Conservation (phyloP, 2,329 filamentous ascomycete species). For the Ophiosphaerella korrae region DNA sequence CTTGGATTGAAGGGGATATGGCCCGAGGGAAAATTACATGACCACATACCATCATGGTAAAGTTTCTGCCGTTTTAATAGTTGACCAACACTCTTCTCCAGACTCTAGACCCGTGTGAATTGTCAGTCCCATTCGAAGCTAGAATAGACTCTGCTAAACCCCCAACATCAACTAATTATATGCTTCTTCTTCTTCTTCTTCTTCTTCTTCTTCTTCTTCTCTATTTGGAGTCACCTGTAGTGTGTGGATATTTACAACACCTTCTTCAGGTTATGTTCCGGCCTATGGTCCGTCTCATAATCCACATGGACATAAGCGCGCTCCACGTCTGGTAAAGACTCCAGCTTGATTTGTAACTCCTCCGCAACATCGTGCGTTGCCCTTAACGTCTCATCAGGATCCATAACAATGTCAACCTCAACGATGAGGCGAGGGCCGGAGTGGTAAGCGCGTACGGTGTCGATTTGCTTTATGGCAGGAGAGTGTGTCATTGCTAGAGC, state of each 20-base stretch:
- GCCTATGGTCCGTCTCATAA: conserved; percentile 94
- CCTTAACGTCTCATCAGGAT: conserved; percentile 70
- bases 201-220: too few relatives aligned
- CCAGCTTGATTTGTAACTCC: conserved; percentile 90
- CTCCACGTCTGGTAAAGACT: conserved; percentile 89
- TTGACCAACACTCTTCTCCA: too few relatives aligned
- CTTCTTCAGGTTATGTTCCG: conserved; percentile 76
- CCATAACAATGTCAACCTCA: conserved; percentile 96
- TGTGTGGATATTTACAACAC: conserved; percentile 53
- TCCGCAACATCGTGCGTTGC: conserved; percentile 93
- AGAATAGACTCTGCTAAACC: too few relatives aligned
- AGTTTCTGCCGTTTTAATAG: too few relatives aligned
- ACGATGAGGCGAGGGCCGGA: conserved; percentile 86
- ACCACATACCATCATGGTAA: too few relatives aligned
- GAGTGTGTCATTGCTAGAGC: conserved; percentile 78
- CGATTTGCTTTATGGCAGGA: conserved; percentile 77
- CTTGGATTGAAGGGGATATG: not conserved
- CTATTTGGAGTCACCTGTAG: too few relatives aligned
- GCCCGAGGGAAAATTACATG: not conserved
- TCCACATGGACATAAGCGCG: conserved; percentile 96
- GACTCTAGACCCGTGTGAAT: too few relatives aligned
- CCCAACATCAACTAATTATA: too few relatives aligned
- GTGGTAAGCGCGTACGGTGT: conserved; percentile 94
- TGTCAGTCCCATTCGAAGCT: too few relatives aligned
- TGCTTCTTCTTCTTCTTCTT: too few relatives aligned